Evolutionary conservation across 306 rosid species (phyloP).

Genomic region (Trifolium pratense): DNA sequence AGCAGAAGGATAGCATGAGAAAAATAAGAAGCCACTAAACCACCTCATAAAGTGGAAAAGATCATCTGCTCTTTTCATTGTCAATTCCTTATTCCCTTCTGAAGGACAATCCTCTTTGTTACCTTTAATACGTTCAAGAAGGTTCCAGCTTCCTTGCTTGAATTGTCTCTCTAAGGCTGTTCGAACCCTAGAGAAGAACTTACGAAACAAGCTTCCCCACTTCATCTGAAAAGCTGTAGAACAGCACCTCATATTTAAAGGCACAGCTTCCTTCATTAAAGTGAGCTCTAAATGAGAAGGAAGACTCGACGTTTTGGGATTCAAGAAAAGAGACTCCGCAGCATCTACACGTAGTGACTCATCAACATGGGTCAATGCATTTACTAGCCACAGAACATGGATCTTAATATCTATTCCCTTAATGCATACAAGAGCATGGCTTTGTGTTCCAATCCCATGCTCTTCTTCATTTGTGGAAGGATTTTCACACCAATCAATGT

Average conservation of each 20-base stretch:
- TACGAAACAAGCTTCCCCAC: conserved; percentile 93
- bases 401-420: conserved; percentile 79
- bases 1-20: conserved; percentile 97
- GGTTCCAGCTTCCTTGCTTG: conserved; percentile 86
- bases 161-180: conserved; percentile 92
- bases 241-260: conserved; percentile 95
- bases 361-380: conserved; percentile 90
- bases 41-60: conserved; percentile 94
- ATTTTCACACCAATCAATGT: conserved; percentile 72
- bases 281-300: conserved; percentile 92
- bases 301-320: conserved; percentile 88
- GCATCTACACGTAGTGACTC: conserved; percentile 96
- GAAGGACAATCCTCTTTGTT: conserved; percentile 46
- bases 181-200: conserved; percentile 89
- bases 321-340: conserved; percentile 89
- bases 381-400: conserved; percentile 82
- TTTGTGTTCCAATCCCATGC: conserved; percentile 45
- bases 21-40: conserved; percentile 90
- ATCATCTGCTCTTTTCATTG: conserved; percentile 66
- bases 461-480: conserved; percentile 39
- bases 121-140: conserved; percentile 46
- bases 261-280: conserved; percentile 83
- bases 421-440: conserved; percentile 69
- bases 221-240: conserved; percentile 98
- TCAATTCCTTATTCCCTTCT: conserved; percentile 50